Evolutionary conservation across 2,329 filamentous ascomycete species (phyloP).

Genomic region (Cytospora chrysosperma): DNA sequence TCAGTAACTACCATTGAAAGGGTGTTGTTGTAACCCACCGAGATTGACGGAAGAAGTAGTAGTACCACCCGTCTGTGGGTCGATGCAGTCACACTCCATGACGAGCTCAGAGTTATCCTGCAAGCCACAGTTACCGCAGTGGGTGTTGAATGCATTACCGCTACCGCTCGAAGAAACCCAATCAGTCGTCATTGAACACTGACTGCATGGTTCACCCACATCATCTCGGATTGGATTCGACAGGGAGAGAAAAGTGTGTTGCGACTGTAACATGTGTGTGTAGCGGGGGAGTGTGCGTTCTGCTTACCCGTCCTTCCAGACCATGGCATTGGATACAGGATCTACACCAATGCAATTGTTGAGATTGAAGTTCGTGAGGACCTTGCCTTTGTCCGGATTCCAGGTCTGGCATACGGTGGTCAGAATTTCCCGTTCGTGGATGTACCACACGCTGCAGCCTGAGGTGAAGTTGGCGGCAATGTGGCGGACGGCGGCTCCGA

Average conservation of each 20-base stretch:
- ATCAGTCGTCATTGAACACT: not conserved
- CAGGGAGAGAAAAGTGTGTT: not conserved
- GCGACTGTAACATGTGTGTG: not conserved
- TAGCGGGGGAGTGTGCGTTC: not conserved
- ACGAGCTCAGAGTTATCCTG: not conserved
- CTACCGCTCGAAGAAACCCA: not conserved
- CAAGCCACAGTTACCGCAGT: not conserved
- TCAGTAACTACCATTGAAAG: not conserved
- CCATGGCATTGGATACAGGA: not conserved
- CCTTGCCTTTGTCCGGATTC: not conserved
- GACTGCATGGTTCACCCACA: not conserved
- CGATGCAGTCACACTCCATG: not conserved
- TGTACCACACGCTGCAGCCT: constrained; percentile 1
- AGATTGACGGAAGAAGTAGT: constrained; percentile 5
- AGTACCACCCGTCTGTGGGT: not conserved
- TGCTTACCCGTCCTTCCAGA: constrained; percentile 1
- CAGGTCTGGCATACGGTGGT: not conserved
- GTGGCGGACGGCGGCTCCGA: not conserved
- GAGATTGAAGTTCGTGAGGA: constrained; percentile 2
- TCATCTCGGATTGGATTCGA: not conserved
- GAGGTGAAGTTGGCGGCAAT: not conserved
- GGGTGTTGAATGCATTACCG: not conserved
- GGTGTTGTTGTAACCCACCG: not conserved
- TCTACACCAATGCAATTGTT: constrained; percentile 16
- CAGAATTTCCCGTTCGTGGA: not conserved